Evolutionary conservation across 1,284 basidiomycete species (phyloP), one percentile per base, ranked within the genome.

Genomic region (Heimioporus punctisporus): DNA sequence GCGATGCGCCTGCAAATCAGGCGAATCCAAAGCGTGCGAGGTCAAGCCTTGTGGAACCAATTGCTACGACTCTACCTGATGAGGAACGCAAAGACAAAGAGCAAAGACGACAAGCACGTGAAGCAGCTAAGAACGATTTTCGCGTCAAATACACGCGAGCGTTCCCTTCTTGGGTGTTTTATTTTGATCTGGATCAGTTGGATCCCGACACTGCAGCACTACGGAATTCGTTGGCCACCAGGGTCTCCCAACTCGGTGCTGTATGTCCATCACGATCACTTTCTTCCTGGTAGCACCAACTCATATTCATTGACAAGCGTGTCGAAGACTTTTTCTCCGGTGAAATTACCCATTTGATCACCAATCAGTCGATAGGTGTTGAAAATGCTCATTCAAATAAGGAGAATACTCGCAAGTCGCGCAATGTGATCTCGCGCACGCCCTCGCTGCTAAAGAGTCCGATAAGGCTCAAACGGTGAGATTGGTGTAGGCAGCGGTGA

Each of bases 251-350:
- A 41, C 82, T 97, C 60, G 91, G 90, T 62, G 91, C 85, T 54
- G 95, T 98, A 72, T 69, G 93, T 84, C 31, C 41, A 51, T 23
- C 26, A 48, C 27, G 26, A 46, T 0, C 19, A 9, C 43, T 5
- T 52, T 23, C 17, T 45, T 21, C 41, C 14, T 39, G 42, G 21
- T 8, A 24, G 23, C 23, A 50, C 48, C 24, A 3, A 56, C 41
- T 51, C 15, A 55, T 41, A 44, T 23, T 31, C 28, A 53, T 49
- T 48, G 40, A 59, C 37, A 63, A 95, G 92, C 78, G 77, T 45
- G 80, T 94, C 58, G 92, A 95, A 57, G 85, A 89, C 61, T 96
- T 96, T 79, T 95, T 96, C 73, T 92, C 90, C 23, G 87, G 82
- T 52, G 82, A 86, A 46, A 85, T 95, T 43, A 94, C 93, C 0